These are phyloP conservation scores for Rubroshorea leprosula DNA, from an alignment of 345 rosid species.

Conservation along the genomic window DNA sequence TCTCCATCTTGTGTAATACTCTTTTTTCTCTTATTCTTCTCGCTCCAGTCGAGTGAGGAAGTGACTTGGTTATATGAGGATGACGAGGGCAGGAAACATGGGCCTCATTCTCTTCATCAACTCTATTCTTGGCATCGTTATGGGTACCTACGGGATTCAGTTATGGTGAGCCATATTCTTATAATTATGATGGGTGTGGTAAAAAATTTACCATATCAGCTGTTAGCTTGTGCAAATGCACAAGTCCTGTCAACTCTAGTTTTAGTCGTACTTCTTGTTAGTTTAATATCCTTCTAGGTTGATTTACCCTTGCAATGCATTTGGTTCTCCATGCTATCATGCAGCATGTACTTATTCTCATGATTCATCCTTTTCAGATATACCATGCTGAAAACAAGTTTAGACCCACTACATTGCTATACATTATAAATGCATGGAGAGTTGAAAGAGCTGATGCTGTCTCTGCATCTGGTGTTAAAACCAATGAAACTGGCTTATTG, in stretches of 20 bases:
- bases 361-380: slow-evolving; percentile 47
- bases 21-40: slow-evolving; percentile 7
- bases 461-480: slow-evolving; percentile 20
- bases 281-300: neutral
- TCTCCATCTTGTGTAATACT: neutral
- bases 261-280: too few species aligned
- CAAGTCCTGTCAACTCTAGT: too few species aligned
- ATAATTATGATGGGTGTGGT: neutral
- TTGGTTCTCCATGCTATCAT: slow-evolving; percentile 1
- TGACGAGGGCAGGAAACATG: slow-evolving; percentile 59
- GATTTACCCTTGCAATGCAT: neutral
- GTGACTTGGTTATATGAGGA: slow-evolving; percentile 83
- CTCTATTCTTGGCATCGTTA: slow-evolving; percentile 57
- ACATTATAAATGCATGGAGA: slow-evolving; percentile 50
- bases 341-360: slow-evolving; percentile 11
- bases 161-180: slow-evolving; percentile 41
- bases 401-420: slow-evolving; percentile 47
- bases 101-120: slow-evolving; percentile 68
- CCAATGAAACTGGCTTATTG: slow-evolving; percentile 26
- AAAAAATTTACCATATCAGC: too few species aligned
- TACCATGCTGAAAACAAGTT: slow-evolving; percentile 50
- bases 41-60: slow-evolving; percentile 51
- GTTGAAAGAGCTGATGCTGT: slow-evolving; percentile 21
- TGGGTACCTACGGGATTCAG: slow-evolving; percentile 57
- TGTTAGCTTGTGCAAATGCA: too few species aligned